phyloP scores from a whole-genome alignment of 2,329 filamentous ascomycete genomes.

The Bipolaris sorokiniana region DNA sequence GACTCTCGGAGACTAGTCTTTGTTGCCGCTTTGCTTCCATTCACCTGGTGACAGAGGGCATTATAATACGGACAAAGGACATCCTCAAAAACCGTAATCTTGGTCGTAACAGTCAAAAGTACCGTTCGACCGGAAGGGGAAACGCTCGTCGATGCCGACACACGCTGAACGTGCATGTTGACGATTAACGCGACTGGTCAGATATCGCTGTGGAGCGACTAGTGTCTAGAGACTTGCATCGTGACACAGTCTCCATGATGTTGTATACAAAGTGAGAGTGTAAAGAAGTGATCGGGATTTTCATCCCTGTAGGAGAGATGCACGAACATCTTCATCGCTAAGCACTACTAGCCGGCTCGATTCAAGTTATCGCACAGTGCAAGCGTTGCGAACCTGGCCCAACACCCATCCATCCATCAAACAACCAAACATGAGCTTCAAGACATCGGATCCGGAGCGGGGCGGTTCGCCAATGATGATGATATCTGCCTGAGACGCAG shows the following conservation, averaged over 20 bases:
- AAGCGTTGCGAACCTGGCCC: slow-evolving; percentile 38
- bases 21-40: slow-evolving; percentile 74
- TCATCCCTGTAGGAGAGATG: slow-evolving; percentile 55
- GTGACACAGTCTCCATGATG: slow-evolving; percentile 58
- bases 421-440: slow-evolving; percentile 18
- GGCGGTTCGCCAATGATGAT: slow-evolving; percentile 44
- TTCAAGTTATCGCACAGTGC: slow-evolving; percentile 23
- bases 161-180: slow-evolving; percentile 61
- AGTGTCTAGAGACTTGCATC: slow-evolving; percentile 54
- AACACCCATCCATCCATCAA: slow-evolving; percentile 23
- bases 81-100: slow-evolving; percentile 88
- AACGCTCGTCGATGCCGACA: slow-evolving; percentile 64
- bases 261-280: slow-evolving; percentile 44
- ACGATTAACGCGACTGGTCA: slow-evolving; percentile 72
- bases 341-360: slow-evolving; percentile 10
- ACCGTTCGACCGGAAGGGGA: slow-evolving; percentile 48
- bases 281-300: slow-evolving; percentile 51
- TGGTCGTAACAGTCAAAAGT: slow-evolving; percentile 32
- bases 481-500: slow-evolving; percentile 39
- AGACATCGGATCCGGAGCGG: slow-evolving; percentile 46
- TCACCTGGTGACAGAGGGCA: slow-evolving; percentile 64
- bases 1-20: slow-evolving; percentile 93
- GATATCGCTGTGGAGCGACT: slow-evolving; percentile 56
- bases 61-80: slow-evolving; percentile 83
- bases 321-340: slow-evolving; percentile 56